These are phyloP conservation scores for Boletus tomentosulus DNA, from an alignment of 768 basidiomycete species.

Conservation along the genomic window DNA sequence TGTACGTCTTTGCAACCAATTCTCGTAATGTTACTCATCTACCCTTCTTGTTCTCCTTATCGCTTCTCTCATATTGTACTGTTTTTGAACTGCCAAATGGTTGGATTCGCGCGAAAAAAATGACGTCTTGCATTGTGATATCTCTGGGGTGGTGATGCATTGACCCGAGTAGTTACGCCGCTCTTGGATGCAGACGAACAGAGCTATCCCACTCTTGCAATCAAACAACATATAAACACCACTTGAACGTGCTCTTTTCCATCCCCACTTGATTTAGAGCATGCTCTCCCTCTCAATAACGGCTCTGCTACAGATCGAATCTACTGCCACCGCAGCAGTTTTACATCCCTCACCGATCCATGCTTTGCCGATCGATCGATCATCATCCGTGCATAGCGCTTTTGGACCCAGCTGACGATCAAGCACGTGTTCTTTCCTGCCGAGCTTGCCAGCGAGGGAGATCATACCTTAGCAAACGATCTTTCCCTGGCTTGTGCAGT, in stretches of 20 bases:
- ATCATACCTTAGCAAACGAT: too few relatives aligned
- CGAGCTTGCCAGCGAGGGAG: too few relatives aligned
- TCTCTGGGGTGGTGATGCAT: slow-evolving; percentile 9
- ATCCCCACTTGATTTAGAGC: too few relatives aligned
- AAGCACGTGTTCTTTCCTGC: too few relatives aligned
- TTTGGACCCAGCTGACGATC: too few relatives aligned
- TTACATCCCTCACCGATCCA: too few relatives aligned
- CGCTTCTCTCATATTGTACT: slow-evolving; percentile 1
- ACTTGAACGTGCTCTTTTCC: too few relatives aligned
- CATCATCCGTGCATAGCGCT: too few relatives aligned
- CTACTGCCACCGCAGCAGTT: too few relatives aligned
- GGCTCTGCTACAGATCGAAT: slow-evolving; percentile 34
- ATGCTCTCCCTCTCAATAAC: slow-evolving; percentile 5
- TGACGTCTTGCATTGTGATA: neutral
- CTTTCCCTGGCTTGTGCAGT: too few relatives aligned
- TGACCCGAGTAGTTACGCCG: slow-evolving; percentile 40
- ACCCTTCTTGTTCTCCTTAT: slow-evolving; percentile 15
- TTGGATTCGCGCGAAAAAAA: slow-evolving; percentile 9
- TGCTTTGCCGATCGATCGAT: too few relatives aligned
- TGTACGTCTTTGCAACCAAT: slow-evolving; percentile 50
- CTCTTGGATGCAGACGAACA: slow-evolving; percentile 48
- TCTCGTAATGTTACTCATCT: slow-evolving; percentile 10
- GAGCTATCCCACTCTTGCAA: slow-evolving; percentile 27
- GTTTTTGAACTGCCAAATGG: slow-evolving; percentile 7
- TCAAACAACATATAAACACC: neutral